A percentile compares a stretch with the other conserved stretches of the same genome.
phyloP scores from a whole-genome alignment of 2,329 filamentous ascomycete genomes.

The Colletotrichum tofieldiae region DNA sequence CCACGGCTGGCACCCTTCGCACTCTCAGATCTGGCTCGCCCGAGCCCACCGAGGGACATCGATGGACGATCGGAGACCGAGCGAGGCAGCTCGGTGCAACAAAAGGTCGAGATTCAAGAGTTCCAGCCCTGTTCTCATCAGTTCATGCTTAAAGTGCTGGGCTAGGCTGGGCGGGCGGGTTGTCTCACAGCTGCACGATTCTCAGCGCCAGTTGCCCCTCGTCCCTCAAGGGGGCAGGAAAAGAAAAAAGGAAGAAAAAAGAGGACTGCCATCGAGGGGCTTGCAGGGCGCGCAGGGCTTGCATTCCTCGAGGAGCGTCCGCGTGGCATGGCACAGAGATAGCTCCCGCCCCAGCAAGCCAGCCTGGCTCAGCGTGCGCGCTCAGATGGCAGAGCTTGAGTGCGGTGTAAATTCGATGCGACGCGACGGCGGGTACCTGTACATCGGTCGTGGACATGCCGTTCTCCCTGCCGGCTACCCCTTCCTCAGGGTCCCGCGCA shows the following conservation, averaged over 20 bases:
- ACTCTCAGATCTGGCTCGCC: not conserved
- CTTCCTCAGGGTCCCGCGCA: conserved; percentile 38
- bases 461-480: conserved; percentile 24
- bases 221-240: not conserved
- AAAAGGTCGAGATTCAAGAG: conserved; percentile 7
- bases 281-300: conserved; percentile 11
- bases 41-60: conserved; percentile 12
- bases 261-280: conserved; percentile 24
- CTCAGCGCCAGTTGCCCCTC: conserved; percentile 27
- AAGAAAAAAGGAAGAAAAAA: conserved; percentile 1
- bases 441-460: conserved; percentile 18
- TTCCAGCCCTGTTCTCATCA: conserved; percentile 31
- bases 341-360: conserved; percentile 37
- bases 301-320: conserved; percentile 33
- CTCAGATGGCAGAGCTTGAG: not conserved
- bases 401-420: conserved; percentile 7
- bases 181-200: conserved; percentile 11
- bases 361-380: not conserved
- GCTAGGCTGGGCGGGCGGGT: conserved; percentile 16
- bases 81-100: conserved; percentile 11
- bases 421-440: conserved; percentile 20
- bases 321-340: conserved; percentile 41
- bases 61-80: conserved; percentile 20
- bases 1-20: not conserved
- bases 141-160: conserved; percentile 8